Base-by-base conservation (phyloP, 257 asterid species). In the Primulina tabacum region DNA sequence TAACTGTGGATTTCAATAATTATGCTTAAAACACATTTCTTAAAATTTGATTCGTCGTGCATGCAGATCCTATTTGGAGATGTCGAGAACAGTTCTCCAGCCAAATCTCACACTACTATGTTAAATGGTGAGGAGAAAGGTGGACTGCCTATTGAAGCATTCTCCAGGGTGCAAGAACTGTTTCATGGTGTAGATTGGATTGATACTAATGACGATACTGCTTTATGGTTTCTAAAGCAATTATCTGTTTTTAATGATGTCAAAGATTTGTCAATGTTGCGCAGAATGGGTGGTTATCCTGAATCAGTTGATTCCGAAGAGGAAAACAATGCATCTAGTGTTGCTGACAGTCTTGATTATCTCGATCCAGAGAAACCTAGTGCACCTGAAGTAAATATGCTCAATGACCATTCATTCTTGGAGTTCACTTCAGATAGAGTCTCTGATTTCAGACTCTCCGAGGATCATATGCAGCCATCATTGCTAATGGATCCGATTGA, bases 231-330 rank as follows among this genome's bases (percentile, higher is more conserved):
- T 71, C 93, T 93, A 62, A 90, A 93, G 84, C 98, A 90, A 64
- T 83, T 93, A 73, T 81, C 97, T 14, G 87, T 79, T 61, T 64
- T 93, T 82, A 87, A 81, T 83, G 98, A 93, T 59, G 84, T 78
- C 86, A 93, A 89, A 77, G 98, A 93, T 76, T 68, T 93, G 66
- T 85, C 96, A 6, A 73, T 84, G 79, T 62, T 89, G 81, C 83
- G 87, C 33, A 82, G 97, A 79, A 76, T 84, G 77, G 89, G 92
- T 77, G 95, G 82, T 67, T 90, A 83, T 78, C 85, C 95, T 56
- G 89, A 96, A 30, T 96, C 99, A 63, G 68, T 87, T 71, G 99
- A 93, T 78, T 90, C 99, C 17, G 99, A 93, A 77, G 99, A 93
- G 71, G 98, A 93, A 76, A 90, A 86, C 75, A 93, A 88, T 79